Evolutionary conservation across 805 yeast genomes (phyloP).

Genomic region (Jamesozyma spencerorum): DNA sequence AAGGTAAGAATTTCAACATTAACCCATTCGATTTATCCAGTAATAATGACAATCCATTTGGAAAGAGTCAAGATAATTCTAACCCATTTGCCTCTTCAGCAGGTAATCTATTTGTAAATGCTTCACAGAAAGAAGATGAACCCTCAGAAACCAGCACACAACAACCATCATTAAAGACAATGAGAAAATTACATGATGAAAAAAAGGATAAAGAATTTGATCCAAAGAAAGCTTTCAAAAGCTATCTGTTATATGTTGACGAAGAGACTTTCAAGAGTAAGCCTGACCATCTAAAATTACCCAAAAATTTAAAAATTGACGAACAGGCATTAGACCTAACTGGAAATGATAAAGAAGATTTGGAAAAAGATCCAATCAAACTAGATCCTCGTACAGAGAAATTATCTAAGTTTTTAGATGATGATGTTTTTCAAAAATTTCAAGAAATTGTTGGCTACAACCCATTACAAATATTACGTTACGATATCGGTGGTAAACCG

Average conservation of each 20-base stretch:
- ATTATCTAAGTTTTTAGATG: conserved; percentile 53
- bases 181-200: conserved; percentile 26
- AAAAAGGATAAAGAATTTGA: conserved; percentile 17
- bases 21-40: conserved; percentile 28
- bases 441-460: conserved; percentile 68
- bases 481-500: conserved; percentile 73
- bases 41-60: conserved; percentile 23
- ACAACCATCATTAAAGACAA: conserved; percentile 29
- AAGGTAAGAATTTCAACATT: conserved; percentile 34
- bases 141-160: neutral
- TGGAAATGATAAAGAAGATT: conserved; percentile 26
- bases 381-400: conserved; percentile 38
- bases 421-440: conserved; percentile 71
- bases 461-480: conserved; percentile 79
- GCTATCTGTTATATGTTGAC: conserved; percentile 62
- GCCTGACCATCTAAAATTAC: conserved; percentile 37
- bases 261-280: conserved; percentile 53
- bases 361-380: conserved; percentile 22
- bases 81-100: conserved; percentile 16
- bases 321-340: conserved; percentile 39
- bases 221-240: conserved; percentile 39
- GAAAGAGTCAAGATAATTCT: conserved; percentile 24
- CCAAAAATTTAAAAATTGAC: conserved; percentile 48
- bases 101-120: conserved; percentile 2
- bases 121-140: neutral